Conservation (phyloP, 1,284 basidiomycete species). For the Schizophyllum amplum region DNA sequence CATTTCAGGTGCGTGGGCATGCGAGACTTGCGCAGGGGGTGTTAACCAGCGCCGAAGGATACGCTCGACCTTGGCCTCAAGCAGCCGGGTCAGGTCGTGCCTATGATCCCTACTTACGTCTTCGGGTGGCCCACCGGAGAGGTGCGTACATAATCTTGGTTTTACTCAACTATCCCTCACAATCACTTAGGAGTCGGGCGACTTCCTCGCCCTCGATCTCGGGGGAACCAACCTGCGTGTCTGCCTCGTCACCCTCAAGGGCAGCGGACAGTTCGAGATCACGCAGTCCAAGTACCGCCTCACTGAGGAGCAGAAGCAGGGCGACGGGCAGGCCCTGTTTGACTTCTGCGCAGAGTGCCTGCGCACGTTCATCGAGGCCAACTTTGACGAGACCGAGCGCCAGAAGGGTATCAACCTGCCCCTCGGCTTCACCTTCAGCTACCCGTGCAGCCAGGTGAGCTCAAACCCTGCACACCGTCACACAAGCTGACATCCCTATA, state of each 20-base stretch:
- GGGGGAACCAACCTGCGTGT: conserved; percentile 96
- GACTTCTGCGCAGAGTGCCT: conserved; percentile 97
- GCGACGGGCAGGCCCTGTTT: conserved; percentile 90
- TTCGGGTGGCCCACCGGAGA: conserved; percentile 94
- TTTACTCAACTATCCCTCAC: background rate
- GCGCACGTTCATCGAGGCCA: conserved; percentile 82
- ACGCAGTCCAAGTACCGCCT: conserved; percentile 97
- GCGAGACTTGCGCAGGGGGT: background rate
- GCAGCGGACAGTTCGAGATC: conserved; percentile 93
- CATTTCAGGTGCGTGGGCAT: conserved; percentile 52
- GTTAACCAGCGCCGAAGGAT: conserved; percentile 30
- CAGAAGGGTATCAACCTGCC: conserved; percentile 67
- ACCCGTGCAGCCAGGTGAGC: conserved; percentile 56
- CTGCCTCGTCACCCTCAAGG: conserved; percentile 90
- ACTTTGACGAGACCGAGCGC: conserved; percentile 51
- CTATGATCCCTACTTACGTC: conserved; percentile 95
- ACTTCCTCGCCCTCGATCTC: conserved; percentile 91
- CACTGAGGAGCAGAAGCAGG: conserved; percentile 97
- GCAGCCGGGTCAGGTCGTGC: conserved; percentile 82
- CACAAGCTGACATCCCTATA: conserved; percentile 43
- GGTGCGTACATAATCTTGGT: too few relatives aligned
- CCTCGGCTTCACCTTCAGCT: conserved; percentile 94
- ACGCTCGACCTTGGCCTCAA: conserved; percentile 83
- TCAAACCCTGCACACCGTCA: background rate
- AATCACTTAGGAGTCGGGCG: conserved; percentile 50